These are phyloP conservation scores for Termitomyces sp. DNA, from an alignment of 768 basidiomycete genomes.

Conservation along the genomic window DNA sequence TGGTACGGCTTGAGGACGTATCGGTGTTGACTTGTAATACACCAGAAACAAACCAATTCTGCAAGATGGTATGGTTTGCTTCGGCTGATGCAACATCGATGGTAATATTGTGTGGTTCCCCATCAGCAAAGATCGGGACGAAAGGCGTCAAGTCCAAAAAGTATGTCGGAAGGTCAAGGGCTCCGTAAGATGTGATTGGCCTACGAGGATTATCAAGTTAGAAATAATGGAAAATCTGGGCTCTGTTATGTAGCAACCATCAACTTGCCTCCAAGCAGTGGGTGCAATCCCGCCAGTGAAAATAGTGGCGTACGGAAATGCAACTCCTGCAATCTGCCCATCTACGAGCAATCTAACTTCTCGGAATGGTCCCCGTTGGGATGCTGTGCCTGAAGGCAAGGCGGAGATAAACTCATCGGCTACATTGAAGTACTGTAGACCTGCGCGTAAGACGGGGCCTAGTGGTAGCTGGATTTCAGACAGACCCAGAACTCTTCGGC, in stretches of 20 bases:
- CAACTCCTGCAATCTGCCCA: conserved; percentile 38
- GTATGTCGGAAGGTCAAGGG: conserved; percentile 74
- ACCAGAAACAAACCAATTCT: conserved; percentile 78
- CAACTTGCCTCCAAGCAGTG: conserved; percentile 54
- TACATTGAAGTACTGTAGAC: conserved; percentile 58
- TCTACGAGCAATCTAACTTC: conserved; percentile 45
- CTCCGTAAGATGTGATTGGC: conserved; percentile 74
- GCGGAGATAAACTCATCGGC: conserved; percentile 52
- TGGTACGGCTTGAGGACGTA: conserved; percentile 54
- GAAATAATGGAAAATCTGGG: not conserved
- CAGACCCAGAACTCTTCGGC: conserved; percentile 71
- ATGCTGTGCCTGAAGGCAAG: conserved; percentile 39
- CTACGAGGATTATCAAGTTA: conserved; percentile 21
- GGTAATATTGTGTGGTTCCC: conserved; percentile 59
- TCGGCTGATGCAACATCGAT: conserved; percentile 76
- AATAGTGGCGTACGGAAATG: conserved; percentile 51
- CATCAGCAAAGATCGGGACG: conserved; percentile 62
- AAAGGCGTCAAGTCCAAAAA: conserved; percentile 77
- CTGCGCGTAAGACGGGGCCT: not conserved
- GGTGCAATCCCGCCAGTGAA: conserved; percentile 77
- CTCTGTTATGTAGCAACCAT: not conserved
- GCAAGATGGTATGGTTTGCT: conserved; percentile 51
- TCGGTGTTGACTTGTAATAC: conserved; percentile 64
- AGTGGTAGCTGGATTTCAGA: not conserved
- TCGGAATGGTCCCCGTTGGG: conserved; percentile 44